These are phyloP conservation scores for Terfezia boudieri DNA, from an alignment of 495 filamentous ascomycete genomes.

Conservation along the genomic window DNA sequence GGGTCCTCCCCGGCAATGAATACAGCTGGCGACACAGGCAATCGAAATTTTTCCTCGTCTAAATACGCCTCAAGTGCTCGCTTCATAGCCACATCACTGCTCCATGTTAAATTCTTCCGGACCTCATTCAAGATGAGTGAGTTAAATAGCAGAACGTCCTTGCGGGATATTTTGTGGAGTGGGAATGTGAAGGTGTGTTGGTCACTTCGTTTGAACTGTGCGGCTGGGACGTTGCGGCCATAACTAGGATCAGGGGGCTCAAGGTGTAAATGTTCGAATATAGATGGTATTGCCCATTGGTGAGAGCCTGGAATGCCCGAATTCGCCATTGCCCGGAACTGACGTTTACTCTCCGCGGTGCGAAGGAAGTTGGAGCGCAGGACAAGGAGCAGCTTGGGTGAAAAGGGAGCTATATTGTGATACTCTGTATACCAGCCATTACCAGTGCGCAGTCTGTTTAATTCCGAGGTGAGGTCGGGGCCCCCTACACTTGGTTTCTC, in stretches of 20 bases:
- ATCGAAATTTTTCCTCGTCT: background rate
- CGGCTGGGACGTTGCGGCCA: background rate
- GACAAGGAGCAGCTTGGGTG: constrained; percentile 29
- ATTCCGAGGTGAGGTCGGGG: background rate
- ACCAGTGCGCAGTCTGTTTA: constrained; percentile 2
- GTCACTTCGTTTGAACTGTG: background rate
- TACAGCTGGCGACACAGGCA: background rate
- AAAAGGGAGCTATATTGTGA: constrained; percentile 28
- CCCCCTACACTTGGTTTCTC: background rate
- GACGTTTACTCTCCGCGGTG: constrained; percentile 1
- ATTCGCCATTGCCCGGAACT: background rate
- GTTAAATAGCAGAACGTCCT: constrained; percentile 1
- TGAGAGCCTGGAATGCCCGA: constrained; percentile 2
- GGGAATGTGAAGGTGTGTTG: constrained; percentile 3
- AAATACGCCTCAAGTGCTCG: background rate
- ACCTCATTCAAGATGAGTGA: constrained; percentile 2
- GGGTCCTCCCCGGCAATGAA: background rate
- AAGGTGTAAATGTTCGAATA: constrained; percentile 5
- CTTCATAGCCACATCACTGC: background rate
- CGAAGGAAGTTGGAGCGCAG: constrained; percentile 20
- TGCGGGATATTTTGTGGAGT: background rate
- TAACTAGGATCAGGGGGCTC: constrained; percentile 1
- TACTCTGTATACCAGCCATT: constrained; percentile 17
- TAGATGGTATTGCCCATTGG: background rate
- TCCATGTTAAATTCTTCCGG: constrained; percentile 1